Evolutionary conservation across 495 filamentous ascomycete species (phyloP), one percentile per base, ranked within the genome.

Genomic region (Filosporella fistucella): DNA sequence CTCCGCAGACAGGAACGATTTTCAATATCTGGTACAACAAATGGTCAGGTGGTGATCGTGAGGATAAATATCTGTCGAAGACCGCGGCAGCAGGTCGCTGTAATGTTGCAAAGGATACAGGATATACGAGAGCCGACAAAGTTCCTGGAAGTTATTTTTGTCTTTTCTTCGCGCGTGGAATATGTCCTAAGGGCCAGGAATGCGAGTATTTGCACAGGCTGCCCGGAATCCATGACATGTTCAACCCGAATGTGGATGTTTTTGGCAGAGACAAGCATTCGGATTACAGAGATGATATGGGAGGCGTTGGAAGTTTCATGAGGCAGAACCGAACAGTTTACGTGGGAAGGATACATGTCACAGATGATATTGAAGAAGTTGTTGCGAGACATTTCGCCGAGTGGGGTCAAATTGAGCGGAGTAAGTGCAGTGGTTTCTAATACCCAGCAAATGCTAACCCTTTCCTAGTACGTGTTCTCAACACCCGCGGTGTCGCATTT

Each of bases 21-120:
- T 98, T 91, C 75, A 96, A 96, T 56, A 88, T 91, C 51, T 95
- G 87, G 86, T 91, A 95, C 63, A 94, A 93, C 68, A 95, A 95
- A 65, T 96, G 89, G 89, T 81, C 79, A 5, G 93, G 91, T 41
- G 91, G 94, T 47, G 91, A 98, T 64, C 82, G 91, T 33, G 91
- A 96, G 56, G 91, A 96, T 70, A 85, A 86, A 49, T 89, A 93
- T 56, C 77, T 86, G 4, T 83, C 82, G 14, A 85, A 95, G 59
- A 74, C 72, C 28, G 77, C 79, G 40, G 91, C 93, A 0, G 74
- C 80, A 24, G 76, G 77, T 4, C 82, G 94, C 25, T 96, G 90
- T 69, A 89, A 89, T 60, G 71, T 97, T 23, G 79, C 81, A 2
- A 75, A 69, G 29, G 93, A 98, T 62, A 79, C 75, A 9, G 93